phyloP scores from a whole-genome alignment of 2,329 filamentous ascomycete species.

The Chaetomium sp. region DNA sequence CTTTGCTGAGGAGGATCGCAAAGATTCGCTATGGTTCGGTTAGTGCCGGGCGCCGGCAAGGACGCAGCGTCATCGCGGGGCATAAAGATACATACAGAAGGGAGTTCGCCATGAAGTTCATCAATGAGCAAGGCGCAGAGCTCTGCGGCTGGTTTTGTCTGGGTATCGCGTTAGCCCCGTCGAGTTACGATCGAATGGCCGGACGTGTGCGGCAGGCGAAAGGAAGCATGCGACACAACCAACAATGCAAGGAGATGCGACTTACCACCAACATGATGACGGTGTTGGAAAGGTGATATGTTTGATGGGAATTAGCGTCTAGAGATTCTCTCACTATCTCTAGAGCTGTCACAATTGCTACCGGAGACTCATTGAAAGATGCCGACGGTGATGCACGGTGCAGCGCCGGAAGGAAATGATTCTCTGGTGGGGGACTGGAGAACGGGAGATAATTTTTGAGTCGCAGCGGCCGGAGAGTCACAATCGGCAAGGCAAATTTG shows the following conservation, averaged over 20 bases:
- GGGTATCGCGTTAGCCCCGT: conserved; percentile 34
- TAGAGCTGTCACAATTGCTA: conserved; percentile 74
- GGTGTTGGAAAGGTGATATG: conserved; percentile 20
- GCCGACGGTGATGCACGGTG: conserved; percentile 34
- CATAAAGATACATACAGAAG: conserved; percentile 66
- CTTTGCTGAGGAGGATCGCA: conserved; percentile 73
- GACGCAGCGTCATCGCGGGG: not conserved
- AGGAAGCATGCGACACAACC: conserved; percentile 11
- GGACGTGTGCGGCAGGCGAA: not conserved
- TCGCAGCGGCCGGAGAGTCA: conserved; percentile 27
- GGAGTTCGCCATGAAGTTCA: conserved; percentile 88
- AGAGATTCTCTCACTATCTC: conserved; percentile 78
- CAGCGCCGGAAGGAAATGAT: conserved; percentile 30
- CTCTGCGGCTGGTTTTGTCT: conserved; percentile 78
- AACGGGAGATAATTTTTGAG: conserved; percentile 29
- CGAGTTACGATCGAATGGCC: not conserved
- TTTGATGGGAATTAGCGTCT: conserved; percentile 54
- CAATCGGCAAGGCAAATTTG: conserved; percentile 19
- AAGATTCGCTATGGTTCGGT: conserved; percentile 71
- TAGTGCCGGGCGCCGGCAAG: conserved; percentile 8
- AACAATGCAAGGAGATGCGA: conserved; percentile 19
- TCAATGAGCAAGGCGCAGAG: conserved; percentile 88
- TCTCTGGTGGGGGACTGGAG: conserved; percentile 34
- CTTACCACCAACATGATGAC: conserved; percentile 43
- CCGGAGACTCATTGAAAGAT: conserved; percentile 60